Base-by-base conservation (phyloP, 306 rosid species). In the Corylus heterophylla region DNA sequence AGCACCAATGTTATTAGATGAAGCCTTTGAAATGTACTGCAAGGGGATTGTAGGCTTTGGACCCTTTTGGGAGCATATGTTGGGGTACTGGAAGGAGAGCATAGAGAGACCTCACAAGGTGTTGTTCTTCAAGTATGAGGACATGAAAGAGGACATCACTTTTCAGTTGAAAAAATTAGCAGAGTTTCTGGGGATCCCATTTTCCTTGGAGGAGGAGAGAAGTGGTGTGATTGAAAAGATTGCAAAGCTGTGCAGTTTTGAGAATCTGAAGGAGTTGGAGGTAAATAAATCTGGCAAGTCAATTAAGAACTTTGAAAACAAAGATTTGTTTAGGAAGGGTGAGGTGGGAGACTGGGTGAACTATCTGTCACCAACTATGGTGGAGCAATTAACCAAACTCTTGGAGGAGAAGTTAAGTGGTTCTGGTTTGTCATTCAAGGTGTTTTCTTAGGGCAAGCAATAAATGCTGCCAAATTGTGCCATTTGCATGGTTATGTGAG, bases 341-440 rank as follows among this genome's bases (percentile, higher is more conserved):
- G 85, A 87, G 81, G 75, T 87, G 13, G 93, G 93, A 3, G 92
- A 91, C 45, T 87, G 89, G 90, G 74, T 83, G 0, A 91, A 89
- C 47, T 76, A 91, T 64, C 73, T 91, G 64, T 66, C 87, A n/a
- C 88, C 92, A 20, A 45, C 35, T 4, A 83, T 83, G 93, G 88
- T 50, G 7, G 78, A 89, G 68, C 86, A 78, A 10, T 59, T 89
- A 51, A 81, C 92, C 39, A 82, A 81, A 77, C 35, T 89, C 42
- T 3, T 86, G 0, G 88, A 87, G 29, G 87, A 89, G 2, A 87
- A 86, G 58, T 51, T 90, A 14, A 35, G 80, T 42, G 82, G 63
- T 2, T 77, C 87, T 12, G 91, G 91, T 47, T 35, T 87, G 6
- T 69, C 78, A n/a, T 87, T 84, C 71, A 55, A 17, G 74, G 69